Evolutionary conservation across 768 basidiomycete species (phyloP), one percentile per base, ranked within the genome.

Genomic region (Naganishia vaughanmartiniae): DNA sequence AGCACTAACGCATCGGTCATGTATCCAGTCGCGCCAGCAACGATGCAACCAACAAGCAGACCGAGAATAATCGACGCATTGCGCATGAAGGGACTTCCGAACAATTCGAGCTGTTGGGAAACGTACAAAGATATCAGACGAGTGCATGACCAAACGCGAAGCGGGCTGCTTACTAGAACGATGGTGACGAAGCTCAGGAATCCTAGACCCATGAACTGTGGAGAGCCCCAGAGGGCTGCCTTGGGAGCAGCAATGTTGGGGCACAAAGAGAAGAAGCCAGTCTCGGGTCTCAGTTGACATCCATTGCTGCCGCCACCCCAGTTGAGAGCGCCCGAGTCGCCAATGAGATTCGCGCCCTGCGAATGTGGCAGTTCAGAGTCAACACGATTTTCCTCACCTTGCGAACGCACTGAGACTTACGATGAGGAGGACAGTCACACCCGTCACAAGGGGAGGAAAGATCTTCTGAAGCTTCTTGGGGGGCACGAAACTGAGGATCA

Each of bases 271-370:
- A 89, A 92, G 67, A 89, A 85, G 1, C 90, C 89, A 9, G 84
- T 85, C 2, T 82, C 82, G 0, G 89, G 90, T n/a, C 87, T 84
- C 4, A 71, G 71, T 56, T 84, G 81, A 77, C 91, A 93, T 70
- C 85, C 85, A 72, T 90, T 91, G 9, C 89, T 87, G 19, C 91
- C 91, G 36, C 91, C 91, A 53, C 88, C 91, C 91, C 91, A 93
- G 79, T 91, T 87, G 12, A 85, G 85, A 54, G 89, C 86, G 3
- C 91, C 91, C 9, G 88, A 89, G 0, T 84, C 81, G 48, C 90
- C 90, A 63, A 93, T 85, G 39, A 93, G 85, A 0, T 88, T 88
- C 0, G 88, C 87, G 2, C 91, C 90, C 54, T 46, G 36, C n/a
- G n/a, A n/a, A n/a, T 55, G 10, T 11, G 14, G 24, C 33, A 36